These are phyloP conservation scores for Myrica gale DNA, from an alignment of 306 rosid genomes.

Conservation along the genomic window DNA sequence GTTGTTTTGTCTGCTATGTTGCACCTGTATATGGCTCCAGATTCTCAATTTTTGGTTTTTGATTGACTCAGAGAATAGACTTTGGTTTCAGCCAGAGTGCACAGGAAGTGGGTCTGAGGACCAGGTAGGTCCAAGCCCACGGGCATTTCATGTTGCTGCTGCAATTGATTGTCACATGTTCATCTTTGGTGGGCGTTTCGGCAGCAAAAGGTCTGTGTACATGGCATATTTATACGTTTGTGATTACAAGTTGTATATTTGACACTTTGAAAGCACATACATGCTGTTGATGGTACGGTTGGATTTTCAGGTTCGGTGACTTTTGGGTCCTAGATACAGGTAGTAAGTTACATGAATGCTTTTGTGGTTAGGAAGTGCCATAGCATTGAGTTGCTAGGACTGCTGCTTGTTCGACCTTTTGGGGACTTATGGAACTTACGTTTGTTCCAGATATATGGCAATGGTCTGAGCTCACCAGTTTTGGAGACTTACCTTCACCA, in stretches of 20 bases:
- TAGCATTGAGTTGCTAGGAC: slow-evolving; percentile 7
- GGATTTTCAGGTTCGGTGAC: slow-evolving; percentile 82
- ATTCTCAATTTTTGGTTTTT: slow-evolving; percentile 16
- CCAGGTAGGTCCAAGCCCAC: slow-evolving; percentile 82
- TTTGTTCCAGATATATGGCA: slow-evolving; percentile 86
- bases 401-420: slow-evolving; percentile 14
- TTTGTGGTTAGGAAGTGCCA: background rate
- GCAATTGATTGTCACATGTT: slow-evolving; percentile 96
- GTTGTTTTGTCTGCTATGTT: background rate
- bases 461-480: slow-evolving; percentile 94
- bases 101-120: slow-evolving; percentile 78
- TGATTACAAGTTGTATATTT: slow-evolving; percentile 10
- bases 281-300: slow-evolving; percentile 27
- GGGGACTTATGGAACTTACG: slow-evolving; percentile 20
- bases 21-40: background rate
- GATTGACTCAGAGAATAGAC: slow-evolving; percentile 56
- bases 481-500: slow-evolving; percentile 91
- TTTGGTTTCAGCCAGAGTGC: slow-evolving; percentile 93
- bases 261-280: background rate
- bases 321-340: slow-evolving; percentile 99
- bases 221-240: background rate
- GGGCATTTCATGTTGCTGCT: slow-evolving; percentile 90
- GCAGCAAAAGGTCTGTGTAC: slow-evolving; percentile 59
- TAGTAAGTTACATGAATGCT: slow-evolving; percentile 28
- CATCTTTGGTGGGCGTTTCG: slow-evolving; percentile 92